Evolutionary conservation across 306 rosid genomes (phyloP), one percentile per base, ranked within the genome.

Genomic region (Heteromeles arbutifolia): DNA sequence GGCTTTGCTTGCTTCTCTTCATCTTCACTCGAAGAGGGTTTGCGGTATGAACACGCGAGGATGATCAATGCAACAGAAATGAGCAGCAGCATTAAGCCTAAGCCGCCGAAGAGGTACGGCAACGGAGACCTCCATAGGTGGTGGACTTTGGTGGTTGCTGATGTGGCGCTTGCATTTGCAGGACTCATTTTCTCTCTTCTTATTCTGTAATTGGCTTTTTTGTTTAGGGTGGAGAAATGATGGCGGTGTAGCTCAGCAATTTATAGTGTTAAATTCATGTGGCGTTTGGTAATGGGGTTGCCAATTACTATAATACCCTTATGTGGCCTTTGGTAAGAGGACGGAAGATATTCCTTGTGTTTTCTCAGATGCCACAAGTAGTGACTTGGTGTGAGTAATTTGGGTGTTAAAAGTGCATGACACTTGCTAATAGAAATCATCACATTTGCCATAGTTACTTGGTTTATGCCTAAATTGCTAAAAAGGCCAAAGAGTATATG

Each of bases 41-140:
- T 84, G 45, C 82, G 72, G 84, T 79, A 81, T 13, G 93, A 89
- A 76, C 92, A 96, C 18, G 80, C 76, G 65, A 96, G 93, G 78
- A 92, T 69, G n/a, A 92, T 64, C 79, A 96, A 79, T 73, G 98
- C 92, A 24, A 80, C 76, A 31, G 82, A 75, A 61, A 96, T 89
- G 24, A 96, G 91, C 14, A 75, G 32, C 10, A 96, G 67, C 86
- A 85, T 81, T 24, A 85, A 0, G 2, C 89, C 89, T 44, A 96
- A 69, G 77, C 97, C 76, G 21, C 99, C 97, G 74, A 90, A 92
- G 12, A 96, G 87, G 75, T 96, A 96, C 4, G 96, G 99, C 17
- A 88, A 66, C 41, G 98, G 96, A 24, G 99, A 85, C 39, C 79
- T 82, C 99, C 96, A 96, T 41, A 82, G 37, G 69, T 67, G 79